phyloP scores from a whole-genome alignment of 2,329 filamentous ascomycete genomes.

The Arthrobotrys iridis region DNA sequence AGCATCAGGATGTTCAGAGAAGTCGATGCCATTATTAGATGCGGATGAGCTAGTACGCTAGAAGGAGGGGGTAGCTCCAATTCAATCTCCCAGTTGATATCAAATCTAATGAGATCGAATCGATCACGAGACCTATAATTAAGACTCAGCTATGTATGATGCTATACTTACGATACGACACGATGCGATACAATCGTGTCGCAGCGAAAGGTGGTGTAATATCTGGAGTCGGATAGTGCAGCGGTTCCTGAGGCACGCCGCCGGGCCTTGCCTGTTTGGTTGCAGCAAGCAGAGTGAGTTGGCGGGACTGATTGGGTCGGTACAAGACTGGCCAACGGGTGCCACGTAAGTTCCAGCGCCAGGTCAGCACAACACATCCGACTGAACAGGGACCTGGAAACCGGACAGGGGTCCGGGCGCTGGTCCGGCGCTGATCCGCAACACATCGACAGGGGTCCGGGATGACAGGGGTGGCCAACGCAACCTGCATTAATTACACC shows the following conservation, averaged over 20 bases:
- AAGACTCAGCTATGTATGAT: background rate
- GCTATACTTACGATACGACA: too few species aligned
- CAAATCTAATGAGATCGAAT: too few species aligned
- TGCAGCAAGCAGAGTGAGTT: slow-evolving; percentile 22
- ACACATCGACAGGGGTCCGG: slow-evolving; percentile 2
- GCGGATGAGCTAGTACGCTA: too few species aligned
- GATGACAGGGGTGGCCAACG: background rate
- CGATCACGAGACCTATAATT: slow-evolving; percentile 38
- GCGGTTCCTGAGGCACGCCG: slow-evolving; percentile 44
- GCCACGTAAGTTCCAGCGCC: slow-evolving; percentile 50
- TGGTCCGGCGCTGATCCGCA: background rate
- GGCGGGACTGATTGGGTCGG: slow-evolving; percentile 50
- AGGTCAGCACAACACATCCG: slow-evolving; percentile 21
- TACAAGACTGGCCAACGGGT: too few species aligned
- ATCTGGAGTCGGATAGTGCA: background rate
- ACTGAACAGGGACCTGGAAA: too few species aligned
- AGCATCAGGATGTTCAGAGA: slow-evolving; percentile 57
- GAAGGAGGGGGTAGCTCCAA: too few species aligned
- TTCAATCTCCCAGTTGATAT: too few species aligned
- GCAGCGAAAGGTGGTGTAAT: too few species aligned
- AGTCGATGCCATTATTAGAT: slow-evolving; percentile 19
- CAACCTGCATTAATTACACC: too few species aligned
- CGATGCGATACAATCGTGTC: too few species aligned
- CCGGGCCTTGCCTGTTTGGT: background rate
- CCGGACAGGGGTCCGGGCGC: background rate